Evolutionary conservation across 1,284 basidiomycete genomes (phyloP), one percentile per base, ranked within the genome.

Genomic region (Rugosomyces carneus): DNA sequence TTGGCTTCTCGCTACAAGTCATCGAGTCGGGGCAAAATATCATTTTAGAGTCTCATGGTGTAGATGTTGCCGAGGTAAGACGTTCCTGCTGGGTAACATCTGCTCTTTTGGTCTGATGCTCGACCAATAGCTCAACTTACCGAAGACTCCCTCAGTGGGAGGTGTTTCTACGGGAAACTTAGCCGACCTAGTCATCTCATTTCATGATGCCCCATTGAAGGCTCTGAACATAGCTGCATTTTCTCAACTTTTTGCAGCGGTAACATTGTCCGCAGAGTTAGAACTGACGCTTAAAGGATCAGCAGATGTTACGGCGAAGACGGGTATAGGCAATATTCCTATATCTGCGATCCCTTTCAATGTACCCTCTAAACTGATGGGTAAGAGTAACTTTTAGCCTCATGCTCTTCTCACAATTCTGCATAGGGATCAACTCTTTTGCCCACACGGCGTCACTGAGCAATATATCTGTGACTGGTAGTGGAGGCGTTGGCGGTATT

Each of bases 1-100:
- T 90, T 63, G 81, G 78, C 8, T 90, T 89, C 66, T 77, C 78
- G 16, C 60, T 90, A 44, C 81, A 84, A 58, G 81, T 84, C 31
- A 61, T 84, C 18, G 68, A 76, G 56, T 67, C 78, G 1, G 68
- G 70, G 2, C 70, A 86, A 54, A 69, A 73, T 21, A 76, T 86
- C 51, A 70, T 69, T 16, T 60, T 89, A 36, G 68, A 64, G 8
- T 67, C 65, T 18, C 65, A 68, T 20, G 78, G 77, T 3, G 61
- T 64, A n/a, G 65, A 79, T 47, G 72, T 79, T 24, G 85, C 82
- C 21, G 60, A 70, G 57, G 81, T 80, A 55, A 49, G 66, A 31
- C 13, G 39, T 26, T 34, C 13, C 40, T 13, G 3, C 37, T 36
- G 18, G 8, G 19, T 44, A 7, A 2, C 3, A 38, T 36, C 35